Base-by-base conservation (phyloP, 805 yeast genomes). In the Candida xyloterini region DNA sequence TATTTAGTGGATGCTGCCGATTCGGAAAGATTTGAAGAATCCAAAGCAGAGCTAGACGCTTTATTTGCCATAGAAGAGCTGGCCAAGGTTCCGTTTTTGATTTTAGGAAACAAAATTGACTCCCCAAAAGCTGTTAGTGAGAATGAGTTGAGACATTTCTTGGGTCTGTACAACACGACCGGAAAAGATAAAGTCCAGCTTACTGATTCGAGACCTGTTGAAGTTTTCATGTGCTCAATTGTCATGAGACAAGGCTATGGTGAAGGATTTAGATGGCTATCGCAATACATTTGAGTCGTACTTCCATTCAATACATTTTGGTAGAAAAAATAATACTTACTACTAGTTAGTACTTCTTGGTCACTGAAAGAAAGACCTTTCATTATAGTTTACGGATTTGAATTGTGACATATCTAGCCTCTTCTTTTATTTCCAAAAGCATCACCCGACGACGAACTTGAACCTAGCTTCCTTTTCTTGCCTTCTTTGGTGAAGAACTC, bases 191-290 rank as follows among this genome's bases (percentile, higher is more conserved):
- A 77, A 57, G 78, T 78, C 48, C 78, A 80, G 33, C 63, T 78
- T 46, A 83, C 80, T 46, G 78, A 73, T 46, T 76, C 76, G 50
- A 84, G 99, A 72, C 98, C 99, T 35, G 80, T 91, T 42, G 99
- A 93, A 71, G 79, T 93, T 32, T 93, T 79, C 67, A 93, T 93
- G 98, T 91, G 96, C 68, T 88, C 96, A 20, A 95, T 93, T 51
- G 96, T 90, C 41, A 85, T 90, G 96, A 87, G 98, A 77, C 90
- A 87, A 67, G 99, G 99, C 57, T 93, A 93, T 67, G 95, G 95
- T 46, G 98, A 93, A 57, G 99, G 95, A 48, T 89, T 93, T 78
- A 85, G 88, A 76, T 93, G 97, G 98, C 79, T 93, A 60, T 88
- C 96, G 47, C 95, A 93, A 71, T 91, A 85, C 68, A 91, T 91